Conservation (phyloP, 495 filamentous ascomycete species). For the Geoglossum glabrum region DNA sequence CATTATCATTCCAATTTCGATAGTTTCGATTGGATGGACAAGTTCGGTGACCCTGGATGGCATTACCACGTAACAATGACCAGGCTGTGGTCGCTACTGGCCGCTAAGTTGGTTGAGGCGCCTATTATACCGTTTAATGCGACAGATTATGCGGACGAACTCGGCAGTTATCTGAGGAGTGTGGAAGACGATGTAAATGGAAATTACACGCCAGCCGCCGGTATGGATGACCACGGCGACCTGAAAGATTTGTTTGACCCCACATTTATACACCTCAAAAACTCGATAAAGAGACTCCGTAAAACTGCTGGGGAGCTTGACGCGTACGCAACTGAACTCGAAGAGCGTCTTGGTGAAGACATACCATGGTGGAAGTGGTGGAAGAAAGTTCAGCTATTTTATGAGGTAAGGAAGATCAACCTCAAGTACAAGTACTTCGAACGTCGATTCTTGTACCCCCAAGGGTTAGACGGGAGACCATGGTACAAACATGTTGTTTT, state of each 20-base stretch:
- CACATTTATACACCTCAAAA: slow-evolving; percentile 26
- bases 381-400: slow-evolving; percentile 40
- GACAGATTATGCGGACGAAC: slow-evolving; percentile 19
- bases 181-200: slow-evolving; percentile 1
- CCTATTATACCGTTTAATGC: slow-evolving; percentile 22
- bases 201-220: background rate
- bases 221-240: background rate
- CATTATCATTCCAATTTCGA: slow-evolving; percentile 70
- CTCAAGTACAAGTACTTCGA: slow-evolving; percentile 18
- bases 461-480: slow-evolving; percentile 10
- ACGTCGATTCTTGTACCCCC: slow-evolving; percentile 9
- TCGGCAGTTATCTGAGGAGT: slow-evolving; percentile 7
- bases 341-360: slow-evolving; percentile 26
- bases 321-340: slow-evolving; percentile 29
- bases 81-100: slow-evolving; percentile 31
- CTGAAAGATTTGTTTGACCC: slow-evolving; percentile 1
- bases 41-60: slow-evolving; percentile 41
- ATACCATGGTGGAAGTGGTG: slow-evolving; percentile 67
- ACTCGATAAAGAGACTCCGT: slow-evolving; percentile 27
- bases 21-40: slow-evolving; percentile 56
- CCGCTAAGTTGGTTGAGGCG: slow-evolving; percentile 20
- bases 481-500: slow-evolving; percentile 16
- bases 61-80: slow-evolving; percentile 39
- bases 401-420: slow-evolving; percentile 31
- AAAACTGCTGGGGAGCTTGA: slow-evolving; percentile 30